phyloP scores from a whole-genome alignment of 768 basidiomycete species.

The Rubroboletus pulcherrimus region DNA sequence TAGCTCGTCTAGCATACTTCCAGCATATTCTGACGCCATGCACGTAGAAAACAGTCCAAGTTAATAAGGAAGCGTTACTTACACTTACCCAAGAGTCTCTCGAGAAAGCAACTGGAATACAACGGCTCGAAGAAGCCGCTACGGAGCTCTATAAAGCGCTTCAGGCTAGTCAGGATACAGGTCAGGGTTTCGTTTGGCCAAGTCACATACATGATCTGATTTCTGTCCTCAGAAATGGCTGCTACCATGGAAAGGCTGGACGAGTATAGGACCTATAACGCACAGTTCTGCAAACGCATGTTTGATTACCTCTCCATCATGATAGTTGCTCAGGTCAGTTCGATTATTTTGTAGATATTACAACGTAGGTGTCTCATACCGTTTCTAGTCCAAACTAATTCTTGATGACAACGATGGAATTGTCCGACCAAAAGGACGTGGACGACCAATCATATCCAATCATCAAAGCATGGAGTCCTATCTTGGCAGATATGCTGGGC shows the following conservation, averaged over 20 bases:
- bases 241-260: slow-evolving; percentile 90
- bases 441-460: slow-evolving; percentile 47
- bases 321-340: slow-evolving; percentile 82
- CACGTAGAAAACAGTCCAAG: slow-evolving; percentile 86
- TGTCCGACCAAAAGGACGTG: slow-evolving; percentile 38
- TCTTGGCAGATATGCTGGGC: slow-evolving; percentile 82
- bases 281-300: slow-evolving; percentile 90
- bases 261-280: slow-evolving; percentile 86
- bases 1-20: background rate
- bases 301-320: slow-evolving; percentile 88
- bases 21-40: background rate
- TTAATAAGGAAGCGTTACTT: slow-evolving; percentile 70
- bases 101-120: slow-evolving; percentile 72
- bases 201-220: slow-evolving; percentile 3
- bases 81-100: slow-evolving; percentile 87
- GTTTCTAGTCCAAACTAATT: slow-evolving; percentile 59
- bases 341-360: background rate
- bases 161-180: slow-evolving; percentile 84
- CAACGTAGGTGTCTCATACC: slow-evolving; percentile 4
- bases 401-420: slow-evolving; percentile 62
- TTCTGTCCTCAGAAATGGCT: slow-evolving; percentile 70
- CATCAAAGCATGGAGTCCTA: slow-evolving; percentile 79
- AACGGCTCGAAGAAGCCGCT: slow-evolving; percentile 75
- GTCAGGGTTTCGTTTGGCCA: slow-evolving; percentile 34
- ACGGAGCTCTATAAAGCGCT: slow-evolving; percentile 93